Conservation (phyloP, 441 rosid genomes). For the Monsonia emarginata region DNA sequence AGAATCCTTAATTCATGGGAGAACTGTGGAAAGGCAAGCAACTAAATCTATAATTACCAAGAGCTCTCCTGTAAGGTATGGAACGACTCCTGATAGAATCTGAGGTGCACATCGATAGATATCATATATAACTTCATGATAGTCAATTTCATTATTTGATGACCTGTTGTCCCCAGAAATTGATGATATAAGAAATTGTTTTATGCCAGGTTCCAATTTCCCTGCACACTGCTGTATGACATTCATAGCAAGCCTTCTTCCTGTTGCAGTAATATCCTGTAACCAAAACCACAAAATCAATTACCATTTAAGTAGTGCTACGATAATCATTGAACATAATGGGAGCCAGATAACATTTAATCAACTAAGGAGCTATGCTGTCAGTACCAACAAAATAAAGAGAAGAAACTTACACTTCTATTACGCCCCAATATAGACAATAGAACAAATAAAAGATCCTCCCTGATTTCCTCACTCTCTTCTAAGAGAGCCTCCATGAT, state of each 20-base stretch:
- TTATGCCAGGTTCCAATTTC: slow-evolving; percentile 84
- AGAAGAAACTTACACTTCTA: slow-evolving; percentile 51
- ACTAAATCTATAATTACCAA: slow-evolving; percentile 49
- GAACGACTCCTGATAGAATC: slow-evolving; percentile 70
- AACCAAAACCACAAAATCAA: slow-evolving; percentile 26
- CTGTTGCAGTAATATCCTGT: slow-evolving; percentile 60
- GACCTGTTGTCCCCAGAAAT: slow-evolving; percentile 73
- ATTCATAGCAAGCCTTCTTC: slow-evolving; percentile 87
- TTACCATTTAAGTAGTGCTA: slow-evolving; percentile 12
- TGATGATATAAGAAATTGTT: slow-evolving; percentile 77
- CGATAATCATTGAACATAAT: not conserved
- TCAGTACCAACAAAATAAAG: slow-evolving; percentile 6
- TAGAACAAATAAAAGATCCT: slow-evolving; percentile 64
- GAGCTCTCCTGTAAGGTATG: slow-evolving; percentile 95
- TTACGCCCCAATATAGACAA: slow-evolving; percentile 74
- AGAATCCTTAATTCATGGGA: not conserved
- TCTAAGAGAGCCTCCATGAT: slow-evolving; percentile 81
- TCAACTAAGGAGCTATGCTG: slow-evolving; percentile 10
- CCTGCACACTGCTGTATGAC: slow-evolving; percentile 79
- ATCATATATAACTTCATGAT: slow-evolving; percentile 86
- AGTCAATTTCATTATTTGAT: slow-evolving; percentile 53
- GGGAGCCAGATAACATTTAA: slow-evolving; percentile 10
- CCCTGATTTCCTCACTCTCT: slow-evolving; percentile 86
- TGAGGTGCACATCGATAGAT: slow-evolving; percentile 83
- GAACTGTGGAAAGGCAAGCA: slow-evolving; percentile 7